These are phyloP conservation scores for Pythium pectinolyticum DNA, from an alignment of 352 stramenopile species.

Conservation along the genomic window DNA sequence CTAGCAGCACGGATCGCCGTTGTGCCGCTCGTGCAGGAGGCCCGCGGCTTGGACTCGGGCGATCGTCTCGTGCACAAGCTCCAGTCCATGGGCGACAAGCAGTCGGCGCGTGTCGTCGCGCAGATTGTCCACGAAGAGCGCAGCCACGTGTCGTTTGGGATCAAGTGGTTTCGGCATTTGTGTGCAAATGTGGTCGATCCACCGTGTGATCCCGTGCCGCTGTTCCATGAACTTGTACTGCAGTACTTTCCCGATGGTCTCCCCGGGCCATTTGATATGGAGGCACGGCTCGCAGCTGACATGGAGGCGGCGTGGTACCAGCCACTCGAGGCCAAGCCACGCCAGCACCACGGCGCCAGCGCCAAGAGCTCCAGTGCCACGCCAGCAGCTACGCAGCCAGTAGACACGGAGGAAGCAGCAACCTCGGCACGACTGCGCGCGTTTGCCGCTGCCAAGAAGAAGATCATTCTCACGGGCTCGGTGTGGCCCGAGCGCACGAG, in stretches of 20 bases:
- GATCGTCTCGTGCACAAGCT: conserved; percentile 74
- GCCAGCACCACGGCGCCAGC: conserved; percentile 1
- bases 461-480: conserved; percentile 62
- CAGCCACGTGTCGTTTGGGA: conserved; percentile 67
- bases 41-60: conserved; percentile 73
- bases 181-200: conserved; percentile 46
- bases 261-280: conserved; percentile 75
- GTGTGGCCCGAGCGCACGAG: conserved; percentile 89
- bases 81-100: conserved; percentile 62
- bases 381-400: background rate
- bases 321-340: conserved; percentile 57
- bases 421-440: conserved; percentile 39
- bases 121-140: conserved; percentile 83
- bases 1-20: conserved; percentile 75
- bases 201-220: conserved; percentile 51
- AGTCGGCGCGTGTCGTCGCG: conserved; percentile 63
- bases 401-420: background rate
- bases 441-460: conserved; percentile 63
- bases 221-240: conserved; percentile 82
- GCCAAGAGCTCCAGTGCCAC: background rate
- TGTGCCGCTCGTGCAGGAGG: conserved; percentile 81
- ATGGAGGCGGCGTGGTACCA: conserved; percentile 78
- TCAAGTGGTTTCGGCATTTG: conserved; percentile 81
- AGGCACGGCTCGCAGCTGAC: conserved; percentile 60
- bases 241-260: conserved; percentile 77